Evolutionary conservation across 305 asterid species (phyloP).

Genomic region (Nicotiana rustica): DNA sequence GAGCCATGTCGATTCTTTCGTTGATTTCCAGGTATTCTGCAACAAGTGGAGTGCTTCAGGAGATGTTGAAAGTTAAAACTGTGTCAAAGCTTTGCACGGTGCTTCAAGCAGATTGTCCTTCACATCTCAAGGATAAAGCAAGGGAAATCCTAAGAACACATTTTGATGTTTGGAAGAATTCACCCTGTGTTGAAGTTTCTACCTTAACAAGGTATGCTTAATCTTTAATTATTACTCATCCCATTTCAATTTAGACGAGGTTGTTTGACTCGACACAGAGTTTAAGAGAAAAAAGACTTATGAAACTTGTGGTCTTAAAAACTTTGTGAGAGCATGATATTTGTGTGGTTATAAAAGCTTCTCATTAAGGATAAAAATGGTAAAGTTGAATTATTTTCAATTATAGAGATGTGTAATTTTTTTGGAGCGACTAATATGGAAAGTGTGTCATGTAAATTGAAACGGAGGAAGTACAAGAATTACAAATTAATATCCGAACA

Average conservation of each 20-base stretch:
- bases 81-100: slow-evolving; percentile 66
- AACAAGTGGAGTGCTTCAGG: slow-evolving; percentile 53
- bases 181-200: slow-evolving; percentile 52
- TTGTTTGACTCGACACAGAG: too few relatives aligned
- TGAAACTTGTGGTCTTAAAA: too few relatives aligned
- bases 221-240: background rate
- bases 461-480: too few relatives aligned
- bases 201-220: slow-evolving; percentile 38
- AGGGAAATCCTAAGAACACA: slow-evolving; percentile 60
- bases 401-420: too few relatives aligned
- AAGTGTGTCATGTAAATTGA: too few relatives aligned
- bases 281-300: too few relatives aligned
- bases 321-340: too few relatives aligned
- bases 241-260: too few relatives aligned
- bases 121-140: slow-evolving; percentile 53
- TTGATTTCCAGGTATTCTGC: slow-evolving; percentile 52
- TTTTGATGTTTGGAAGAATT: slow-evolving; percentile 56
- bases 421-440: too few relatives aligned
- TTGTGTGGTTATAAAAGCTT: too few relatives aligned
- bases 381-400: too few relatives aligned
- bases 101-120: slow-evolving; percentile 50
- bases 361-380: too few relatives aligned
- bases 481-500: background rate
- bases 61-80: slow-evolving; percentile 65
- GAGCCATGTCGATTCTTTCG: slow-evolving; percentile 54